Evolutionary conservation across 306 rosid species (phyloP).

Genomic region (cucumber (Cucumis sativus)): DNA sequence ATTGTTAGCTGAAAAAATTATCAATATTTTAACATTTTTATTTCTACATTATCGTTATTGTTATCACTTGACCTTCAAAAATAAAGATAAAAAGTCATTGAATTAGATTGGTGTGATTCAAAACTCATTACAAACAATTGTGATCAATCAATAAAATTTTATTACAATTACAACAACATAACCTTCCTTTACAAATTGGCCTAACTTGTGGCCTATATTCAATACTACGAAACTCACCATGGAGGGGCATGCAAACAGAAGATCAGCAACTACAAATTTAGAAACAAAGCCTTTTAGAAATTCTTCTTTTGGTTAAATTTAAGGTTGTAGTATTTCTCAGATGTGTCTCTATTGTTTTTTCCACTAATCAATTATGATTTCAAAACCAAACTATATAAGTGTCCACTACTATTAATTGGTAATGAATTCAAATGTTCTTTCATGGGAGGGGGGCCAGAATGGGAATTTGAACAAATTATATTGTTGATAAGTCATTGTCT

Average conservation of each 20-base stretch:
- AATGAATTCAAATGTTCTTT: neutral
- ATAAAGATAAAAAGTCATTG: too few species aligned
- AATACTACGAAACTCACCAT: too few species aligned
- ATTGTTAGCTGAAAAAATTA: too few species aligned
- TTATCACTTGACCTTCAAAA: too few species aligned
- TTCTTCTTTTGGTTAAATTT: neutral
- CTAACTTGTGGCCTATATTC: too few species aligned
- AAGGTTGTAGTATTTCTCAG: neutral
- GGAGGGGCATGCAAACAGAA: neutral
- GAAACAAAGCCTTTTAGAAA: neutral
- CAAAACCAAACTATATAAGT: neutral
- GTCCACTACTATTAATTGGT: neutral
- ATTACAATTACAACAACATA: too few species aligned
- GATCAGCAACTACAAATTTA: neutral
- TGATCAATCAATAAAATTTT: too few species aligned
- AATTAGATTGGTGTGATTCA: too few species aligned
- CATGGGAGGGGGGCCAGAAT: constrained; percentile 4
- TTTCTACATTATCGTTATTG: too few species aligned
- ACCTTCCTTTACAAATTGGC: too few species aligned
- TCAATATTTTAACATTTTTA: too few species aligned
- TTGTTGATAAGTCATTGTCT: neutral
- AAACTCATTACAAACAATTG: too few species aligned
- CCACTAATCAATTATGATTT: neutral
- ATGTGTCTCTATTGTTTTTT: neutral
- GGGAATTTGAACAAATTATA: neutral